phyloP scores from a whole-genome alignment of 176 grass and related monocot genomes.

The Paspalum notatum region DNA sequence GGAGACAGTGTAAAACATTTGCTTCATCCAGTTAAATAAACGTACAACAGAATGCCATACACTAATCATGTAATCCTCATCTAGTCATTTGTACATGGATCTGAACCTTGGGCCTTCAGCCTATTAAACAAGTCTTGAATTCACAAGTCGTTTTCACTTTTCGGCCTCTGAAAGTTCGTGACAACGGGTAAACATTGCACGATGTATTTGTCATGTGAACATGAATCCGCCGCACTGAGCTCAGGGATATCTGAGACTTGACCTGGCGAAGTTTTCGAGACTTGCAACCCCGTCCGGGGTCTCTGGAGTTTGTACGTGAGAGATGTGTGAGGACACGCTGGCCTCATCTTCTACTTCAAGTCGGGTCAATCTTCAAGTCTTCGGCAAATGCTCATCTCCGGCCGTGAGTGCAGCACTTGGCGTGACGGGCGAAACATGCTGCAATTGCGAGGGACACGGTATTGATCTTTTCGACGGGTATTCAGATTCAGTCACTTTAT shows the following conservation, averaged over 20 bases:
- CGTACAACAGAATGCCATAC: not conserved
- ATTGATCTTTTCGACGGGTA: not conserved
- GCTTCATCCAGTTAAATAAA: conserved; percentile 44
- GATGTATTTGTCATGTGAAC: conserved; percentile 40
- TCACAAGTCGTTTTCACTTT: conserved; percentile 27
- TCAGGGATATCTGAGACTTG: conserved; percentile 33
- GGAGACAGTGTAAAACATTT: conserved; percentile 32
- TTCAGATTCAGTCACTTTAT: not conserved
- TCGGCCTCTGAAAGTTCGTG: conserved; percentile 5
- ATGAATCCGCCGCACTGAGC: not conserved
- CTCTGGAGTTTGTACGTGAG: conserved; percentile 1
- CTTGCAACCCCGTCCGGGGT: conserved; percentile 22
- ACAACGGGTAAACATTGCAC: not conserved
- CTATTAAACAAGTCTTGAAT: conserved; percentile 28
- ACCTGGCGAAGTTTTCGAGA: conserved; percentile 40
- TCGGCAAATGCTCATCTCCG: not conserved
- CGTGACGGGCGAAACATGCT: not conserved
- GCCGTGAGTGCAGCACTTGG: not conserved
- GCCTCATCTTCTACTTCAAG: conserved; percentile 14
- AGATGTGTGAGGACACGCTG: conserved; percentile 21
- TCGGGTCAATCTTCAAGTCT: conserved; percentile 11
- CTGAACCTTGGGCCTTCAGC: conserved; percentile 16
- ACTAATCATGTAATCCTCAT: conserved; percentile 4
- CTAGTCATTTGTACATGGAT: conserved; percentile 35
- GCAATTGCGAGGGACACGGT: not conserved